Conservation (phyloP, 257 asterid genomes). For the Petunia secreta region DNA sequence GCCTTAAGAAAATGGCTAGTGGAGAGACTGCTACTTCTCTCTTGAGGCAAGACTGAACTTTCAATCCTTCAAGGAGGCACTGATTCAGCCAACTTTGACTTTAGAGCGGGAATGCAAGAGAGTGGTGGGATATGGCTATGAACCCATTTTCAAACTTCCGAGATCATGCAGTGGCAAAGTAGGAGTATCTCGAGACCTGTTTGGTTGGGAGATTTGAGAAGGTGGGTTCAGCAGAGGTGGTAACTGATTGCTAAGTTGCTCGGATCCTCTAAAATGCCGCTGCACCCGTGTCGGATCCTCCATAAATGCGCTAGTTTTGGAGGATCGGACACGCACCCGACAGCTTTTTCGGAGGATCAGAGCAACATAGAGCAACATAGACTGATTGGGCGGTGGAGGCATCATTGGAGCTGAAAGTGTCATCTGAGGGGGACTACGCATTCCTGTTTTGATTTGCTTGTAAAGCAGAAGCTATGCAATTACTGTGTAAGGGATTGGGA, state of each 20-base stretch:
- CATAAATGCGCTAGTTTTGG: no score
- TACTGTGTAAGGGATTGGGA: background rate
- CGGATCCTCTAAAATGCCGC: no score
- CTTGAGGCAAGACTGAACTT: background rate
- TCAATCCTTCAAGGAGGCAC: background rate
- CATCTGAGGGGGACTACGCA: background rate
- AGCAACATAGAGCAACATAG: no score
- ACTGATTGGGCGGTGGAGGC: background rate
- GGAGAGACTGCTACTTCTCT: background rate
- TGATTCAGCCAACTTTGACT: background rate
- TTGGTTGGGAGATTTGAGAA: background rate
- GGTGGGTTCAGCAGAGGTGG: background rate
- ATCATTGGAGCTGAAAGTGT: background rate
- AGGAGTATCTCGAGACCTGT: background rate
- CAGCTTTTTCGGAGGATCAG: no score
- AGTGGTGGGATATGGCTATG: background rate
- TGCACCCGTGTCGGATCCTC: no score
- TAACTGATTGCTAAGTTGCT: background rate
- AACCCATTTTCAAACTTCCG: background rate
- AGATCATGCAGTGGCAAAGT: background rate
- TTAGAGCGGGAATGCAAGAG: background rate
- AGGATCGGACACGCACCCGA: no score
- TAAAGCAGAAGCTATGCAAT: background rate
- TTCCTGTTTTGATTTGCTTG: background rate
- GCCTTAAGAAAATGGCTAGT: background rate